Evolutionary conservation across 78 protist species (phyloP).

Genomic region (Dictyostelium brefeldianum): DNA sequence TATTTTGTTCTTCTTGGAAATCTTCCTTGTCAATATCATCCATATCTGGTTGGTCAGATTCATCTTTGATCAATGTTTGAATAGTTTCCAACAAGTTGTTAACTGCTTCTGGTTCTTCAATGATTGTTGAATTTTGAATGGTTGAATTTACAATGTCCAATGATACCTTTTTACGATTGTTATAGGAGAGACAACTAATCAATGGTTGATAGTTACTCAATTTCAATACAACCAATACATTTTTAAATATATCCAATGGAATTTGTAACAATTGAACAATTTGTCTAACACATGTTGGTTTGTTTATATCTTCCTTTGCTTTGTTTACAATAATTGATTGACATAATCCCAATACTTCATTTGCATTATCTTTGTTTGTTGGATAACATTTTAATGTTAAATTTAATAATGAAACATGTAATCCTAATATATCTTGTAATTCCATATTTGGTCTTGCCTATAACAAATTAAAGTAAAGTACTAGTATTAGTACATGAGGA

Average conservation of each 20-base stretch:
- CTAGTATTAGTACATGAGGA: neutral
- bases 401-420: slow-evolving; percentile 88
- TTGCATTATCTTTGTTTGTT: slow-evolving; percentile 86
- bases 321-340: slow-evolving; percentile 14
- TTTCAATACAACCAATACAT: slow-evolving; percentile 78
- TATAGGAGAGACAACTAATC: slow-evolving; percentile 55
- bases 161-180: slow-evolving; percentile 74
- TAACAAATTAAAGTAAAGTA: neutral
- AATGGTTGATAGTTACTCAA: slow-evolving; percentile 82
- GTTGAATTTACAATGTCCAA: slow-evolving; percentile 28
- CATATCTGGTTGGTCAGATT: slow-evolving; percentile 62
- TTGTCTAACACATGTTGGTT: slow-evolving; percentile 71
- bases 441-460: slow-evolving; percentile 84
- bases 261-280: slow-evolving; percentile 57
- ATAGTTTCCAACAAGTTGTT: slow-evolving; percentile 67
- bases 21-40: slow-evolving; percentile 87
- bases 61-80: slow-evolving; percentile 71
- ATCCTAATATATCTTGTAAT: slow-evolving; percentile 77
- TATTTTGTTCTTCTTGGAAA: slow-evolving; percentile 91
- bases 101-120: slow-evolving; percentile 82
- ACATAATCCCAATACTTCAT: slow-evolving; percentile 71
- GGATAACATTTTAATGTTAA: slow-evolving; percentile 91
- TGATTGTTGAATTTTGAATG: slow-evolving; percentile 31
- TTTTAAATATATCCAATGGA: slow-evolving; percentile 84
- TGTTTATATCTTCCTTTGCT: slow-evolving; percentile 64